Base-by-base conservation (phyloP, 768 basidiomycete genomes). In the Termitomyces sp. region DNA sequence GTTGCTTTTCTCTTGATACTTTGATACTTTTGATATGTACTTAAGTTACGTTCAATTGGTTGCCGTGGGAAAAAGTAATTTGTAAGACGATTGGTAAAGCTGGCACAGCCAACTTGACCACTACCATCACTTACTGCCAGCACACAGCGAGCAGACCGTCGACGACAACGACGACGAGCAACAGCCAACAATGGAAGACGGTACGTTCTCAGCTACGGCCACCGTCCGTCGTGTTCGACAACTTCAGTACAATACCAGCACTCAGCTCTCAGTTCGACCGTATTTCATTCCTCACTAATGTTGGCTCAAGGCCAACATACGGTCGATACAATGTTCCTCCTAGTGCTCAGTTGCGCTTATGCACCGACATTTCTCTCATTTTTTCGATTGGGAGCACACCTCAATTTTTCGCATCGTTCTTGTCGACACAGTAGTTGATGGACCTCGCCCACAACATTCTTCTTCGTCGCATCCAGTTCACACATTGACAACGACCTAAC, bases 131-230 rank as follows among this genome's bases (percentile, higher is more conserved):
- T 40, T 18, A 41, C 49, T 53, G 53, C 58, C 60, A 59, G 53
- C 56, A 56, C 50, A 54, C 39, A 40, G 33, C 49, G 35, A 53
- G 44, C 42, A 42, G 18, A 43, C 22, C 25, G 39, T 31, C 40
- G 36, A 44, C 57, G 42, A 46, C 33, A 31, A 48, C 54, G 42
- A 39, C 56, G 38, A 61, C 51, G 33, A 54, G 35, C 55, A 57
- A 40, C 44, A 32, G 22, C 52, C 72, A 73, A 64, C 60, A 64
- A 78, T 79, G 77, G 77, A 79, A 76, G 76, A 88, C 84, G 86
- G 86, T 88, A 88, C 86, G 86, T 88, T 76, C 69, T 79, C 86
- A 87, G 75, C 84, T 74, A 76, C 85, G 77, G 73, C 84, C 71
- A 75, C 85, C 76, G 75, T 83, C 69, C 77, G 70, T 72, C 73